Evolutionary conservation across 2,329 filamentous ascomycete species (phyloP).

Genomic region (Verticillium longisporum): DNA sequence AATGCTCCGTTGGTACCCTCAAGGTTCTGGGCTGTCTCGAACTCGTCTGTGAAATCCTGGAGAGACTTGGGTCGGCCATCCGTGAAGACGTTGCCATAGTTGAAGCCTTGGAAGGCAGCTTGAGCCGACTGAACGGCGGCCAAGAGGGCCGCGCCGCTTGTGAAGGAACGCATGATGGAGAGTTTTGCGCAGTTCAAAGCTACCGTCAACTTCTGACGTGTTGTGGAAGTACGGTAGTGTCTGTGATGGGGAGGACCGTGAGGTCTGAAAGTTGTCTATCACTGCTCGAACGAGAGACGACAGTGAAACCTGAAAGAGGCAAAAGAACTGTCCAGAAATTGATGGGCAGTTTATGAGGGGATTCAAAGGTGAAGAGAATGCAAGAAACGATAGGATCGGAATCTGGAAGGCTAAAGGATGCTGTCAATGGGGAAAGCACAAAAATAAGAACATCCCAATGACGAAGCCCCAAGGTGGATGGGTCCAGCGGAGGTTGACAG

Average conservation of each 20-base stretch:
- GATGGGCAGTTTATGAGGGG: neutral
- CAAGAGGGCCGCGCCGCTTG: slow-evolving; percentile 18
- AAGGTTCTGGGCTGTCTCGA: slow-evolving; percentile 58
- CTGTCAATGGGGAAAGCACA: neutral
- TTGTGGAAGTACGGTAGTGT: neutral
- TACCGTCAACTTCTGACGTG: neutral
- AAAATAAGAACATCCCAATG: neutral
- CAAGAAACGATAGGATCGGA: neutral
- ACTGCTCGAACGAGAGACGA: neutral
- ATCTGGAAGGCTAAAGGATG: neutral
- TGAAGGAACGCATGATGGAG: neutral
- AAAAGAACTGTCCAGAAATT: neutral
- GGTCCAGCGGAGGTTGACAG: neutral
- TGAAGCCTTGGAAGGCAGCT: slow-evolving; percentile 58
- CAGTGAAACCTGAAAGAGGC: neutral
- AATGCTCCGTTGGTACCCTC: slow-evolving; percentile 56
- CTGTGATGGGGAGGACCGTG: neutral
- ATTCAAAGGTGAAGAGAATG: neutral
- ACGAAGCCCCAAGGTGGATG: neutral
- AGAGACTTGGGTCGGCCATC: slow-evolving; percentile 54
- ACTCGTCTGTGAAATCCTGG: slow-evolving; percentile 63
- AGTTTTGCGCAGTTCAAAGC: too few relatives aligned
- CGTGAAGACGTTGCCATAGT: slow-evolving; percentile 60
- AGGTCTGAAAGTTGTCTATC: neutral
- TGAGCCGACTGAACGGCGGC: slow-evolving; percentile 24